Evolutionary conservation across 768 basidiomycete species (phyloP).

Genomic region (Trametes cingulata): DNA sequence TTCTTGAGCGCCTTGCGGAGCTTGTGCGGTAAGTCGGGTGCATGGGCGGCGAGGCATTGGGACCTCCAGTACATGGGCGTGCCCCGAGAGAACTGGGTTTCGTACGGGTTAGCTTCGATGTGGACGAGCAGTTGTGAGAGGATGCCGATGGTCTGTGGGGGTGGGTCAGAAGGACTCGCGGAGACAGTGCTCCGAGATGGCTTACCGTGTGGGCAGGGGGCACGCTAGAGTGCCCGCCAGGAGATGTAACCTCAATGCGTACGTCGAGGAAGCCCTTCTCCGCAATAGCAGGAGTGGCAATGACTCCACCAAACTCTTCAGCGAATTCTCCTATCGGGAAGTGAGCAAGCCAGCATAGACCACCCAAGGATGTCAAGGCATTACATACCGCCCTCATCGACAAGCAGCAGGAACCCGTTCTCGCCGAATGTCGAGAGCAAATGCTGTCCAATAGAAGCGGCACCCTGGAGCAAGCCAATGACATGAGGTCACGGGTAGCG

Average conservation of each 20-base stretch:
- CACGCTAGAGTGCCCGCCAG: conserved; percentile 56
- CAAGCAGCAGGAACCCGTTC: conserved; percentile 52
- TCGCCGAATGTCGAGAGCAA: conserved; percentile 48
- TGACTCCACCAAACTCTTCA: conserved; percentile 31
- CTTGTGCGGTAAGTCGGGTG: conserved; percentile 36
- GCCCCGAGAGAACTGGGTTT: conserved; percentile 32
- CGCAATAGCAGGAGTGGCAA: conserved; percentile 33
- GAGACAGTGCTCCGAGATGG: not conserved
- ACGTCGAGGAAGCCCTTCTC: conserved; percentile 50
- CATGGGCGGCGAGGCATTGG: conserved; percentile 46
- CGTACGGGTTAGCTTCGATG: conserved; percentile 47
- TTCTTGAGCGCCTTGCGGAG: conserved; percentile 33
- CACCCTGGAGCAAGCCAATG: conserved; percentile 37
- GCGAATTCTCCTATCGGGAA: conserved; percentile 29
- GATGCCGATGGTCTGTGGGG: conserved; percentile 47
- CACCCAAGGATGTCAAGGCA: not conserved
- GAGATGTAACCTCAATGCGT: conserved; percentile 44
- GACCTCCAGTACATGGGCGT: conserved; percentile 37
- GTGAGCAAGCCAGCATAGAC: not conserved
- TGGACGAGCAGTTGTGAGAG: conserved; percentile 47
- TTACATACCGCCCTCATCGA: conserved; percentile 58
- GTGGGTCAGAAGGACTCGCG: not conserved
- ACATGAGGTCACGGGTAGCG: too few relatives aligned
- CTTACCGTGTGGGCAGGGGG: conserved; percentile 53
- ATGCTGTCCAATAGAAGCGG: conserved; percentile 38